Percentiles rank a stretch among this genome's conserved stretches.
These are phyloP conservation scores for Yamadazyma atmosphaerica DNA, from an alignment of 1,139 yeast species.

Conservation along the genomic window DNA sequence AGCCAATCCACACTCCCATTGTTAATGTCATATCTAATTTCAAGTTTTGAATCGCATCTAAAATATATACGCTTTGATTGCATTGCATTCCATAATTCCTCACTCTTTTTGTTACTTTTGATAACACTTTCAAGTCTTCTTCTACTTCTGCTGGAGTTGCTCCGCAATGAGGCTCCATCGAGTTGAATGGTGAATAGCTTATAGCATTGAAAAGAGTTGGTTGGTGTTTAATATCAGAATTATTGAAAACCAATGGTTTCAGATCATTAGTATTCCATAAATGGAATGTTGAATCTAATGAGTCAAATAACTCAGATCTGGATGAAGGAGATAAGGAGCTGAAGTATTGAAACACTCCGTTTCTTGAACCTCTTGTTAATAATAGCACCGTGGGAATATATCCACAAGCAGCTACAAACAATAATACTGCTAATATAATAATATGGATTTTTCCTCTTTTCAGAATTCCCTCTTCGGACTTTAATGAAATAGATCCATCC, in stretches of 20 bases:
- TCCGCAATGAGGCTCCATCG: constrained; percentile 55
- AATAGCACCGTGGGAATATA: constrained; percentile 23
- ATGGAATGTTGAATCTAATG: constrained; percentile 4
- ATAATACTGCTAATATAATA: constrained; percentile 10
- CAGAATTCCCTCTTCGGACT: background rate
- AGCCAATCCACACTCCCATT: constrained; percentile 66
- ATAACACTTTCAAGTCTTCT: constrained; percentile 54
- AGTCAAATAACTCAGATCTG: constrained; percentile 8
- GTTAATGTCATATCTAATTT: constrained; percentile 57
- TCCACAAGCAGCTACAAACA: constrained; percentile 18
- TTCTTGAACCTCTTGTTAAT: constrained; percentile 23
- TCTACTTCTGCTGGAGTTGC: constrained; percentile 47
- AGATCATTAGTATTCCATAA: background rate
- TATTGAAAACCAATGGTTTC: too few relatives aligned
- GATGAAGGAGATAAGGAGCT: constrained; percentile 6
- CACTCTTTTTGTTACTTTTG: constrained; percentile 57
- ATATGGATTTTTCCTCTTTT: background rate
- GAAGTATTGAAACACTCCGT: constrained; percentile 14
- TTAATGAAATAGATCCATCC: background rate
- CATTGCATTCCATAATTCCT: constrained; percentile 68
- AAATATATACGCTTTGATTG: constrained; percentile 50
- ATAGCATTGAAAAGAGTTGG: constrained; percentile 49
- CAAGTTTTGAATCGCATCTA: constrained; percentile 53
- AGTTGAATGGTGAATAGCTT: constrained; percentile 58
- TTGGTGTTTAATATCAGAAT: too few relatives aligned